Evolutionary conservation across 2,329 filamentous ascomycete species (phyloP), one percentile per base, ranked within the genome.

Genomic region (Phyllachora maydis): DNA sequence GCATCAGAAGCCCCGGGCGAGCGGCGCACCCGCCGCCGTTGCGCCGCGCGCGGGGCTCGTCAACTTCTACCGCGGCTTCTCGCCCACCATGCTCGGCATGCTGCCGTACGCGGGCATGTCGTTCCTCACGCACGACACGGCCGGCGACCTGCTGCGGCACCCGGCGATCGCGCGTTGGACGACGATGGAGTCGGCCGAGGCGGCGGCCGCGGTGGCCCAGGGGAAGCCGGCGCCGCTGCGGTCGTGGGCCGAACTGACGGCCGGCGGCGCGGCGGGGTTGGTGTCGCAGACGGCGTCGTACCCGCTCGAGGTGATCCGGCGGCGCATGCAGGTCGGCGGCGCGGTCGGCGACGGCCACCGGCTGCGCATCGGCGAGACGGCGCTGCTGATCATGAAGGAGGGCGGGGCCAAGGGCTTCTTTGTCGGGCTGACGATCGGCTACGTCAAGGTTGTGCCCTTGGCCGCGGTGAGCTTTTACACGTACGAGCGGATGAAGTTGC

Each of bases 51-150:
- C 59, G 8, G 85, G 85, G 4, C 44, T 95, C 1, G 49, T 67
- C 26, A 98, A 98, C 47, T 98, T 98, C 46, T 98, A 93, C 49
- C 70, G 88, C 23, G 88, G 88, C 23, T 98, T 98, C 46, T 67
- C 70, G 0, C 78, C 85, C 0, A 95, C 88, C 0, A 49, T 98
- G 4, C 58, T 90, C 29, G 88, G 88, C 36, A 98, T 98, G 85
- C 55, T 98, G 1, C 88, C 88, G 0, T 98, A 98, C 41, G 88
- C 88, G 1, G 88, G 88, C 37, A 73, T 90, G 40, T 92, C 82
- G 1, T 98, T 98, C 50, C 62, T 98, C 19, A 91, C 81, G 0
- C 88, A 98, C 50, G 88, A 98, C 46, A 81, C 78, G 4, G 67
- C 75, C 19, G 78, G 79, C 30, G 88, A 98, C 45, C 40, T 88